Evolutionary conservation across 2,329 filamentous ascomycete genomes (phyloP).

Genomic region (Pseudogymnoascus sp.): DNA sequence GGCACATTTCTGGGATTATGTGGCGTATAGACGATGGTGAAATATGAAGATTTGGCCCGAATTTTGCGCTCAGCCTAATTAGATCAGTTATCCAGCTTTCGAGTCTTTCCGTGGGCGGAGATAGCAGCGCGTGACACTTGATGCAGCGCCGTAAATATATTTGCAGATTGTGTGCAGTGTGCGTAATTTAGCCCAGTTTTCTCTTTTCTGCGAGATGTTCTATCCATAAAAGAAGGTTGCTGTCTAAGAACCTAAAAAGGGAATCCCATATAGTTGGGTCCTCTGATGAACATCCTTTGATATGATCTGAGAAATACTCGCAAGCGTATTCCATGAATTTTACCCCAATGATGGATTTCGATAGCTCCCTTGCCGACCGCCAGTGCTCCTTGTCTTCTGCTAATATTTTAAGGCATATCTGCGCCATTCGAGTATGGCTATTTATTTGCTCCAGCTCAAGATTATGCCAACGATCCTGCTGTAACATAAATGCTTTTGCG

Average conservation of each 20-base stretch:
- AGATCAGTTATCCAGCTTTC: constrained; percentile 28
- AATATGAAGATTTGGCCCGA: constrained; percentile 23
- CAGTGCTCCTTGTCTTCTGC: constrained; percentile 14
- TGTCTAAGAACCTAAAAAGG: background rate
- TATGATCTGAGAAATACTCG: constrained; percentile 12
- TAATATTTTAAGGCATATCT: constrained; percentile 21
- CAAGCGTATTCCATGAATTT: constrained; percentile 9
- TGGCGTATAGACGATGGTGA: constrained; percentile 29
- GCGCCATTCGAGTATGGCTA: constrained; percentile 22
- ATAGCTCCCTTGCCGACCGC: background rate
- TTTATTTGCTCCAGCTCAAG: constrained; percentile 20
- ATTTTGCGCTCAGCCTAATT: constrained; percentile 27
- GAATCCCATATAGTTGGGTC: background rate
- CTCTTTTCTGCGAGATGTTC: constrained; percentile 23
- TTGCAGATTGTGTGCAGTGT: constrained; percentile 26
- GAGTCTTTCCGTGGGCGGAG: constrained; percentile 19
- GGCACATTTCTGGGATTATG: constrained; percentile 29
- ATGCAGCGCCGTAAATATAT: constrained; percentile 19
- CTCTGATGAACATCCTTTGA: constrained; percentile 8
- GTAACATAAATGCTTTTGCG: constrained; percentile 24
- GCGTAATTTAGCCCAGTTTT: constrained; percentile 20
- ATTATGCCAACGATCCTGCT: constrained; percentile 17
- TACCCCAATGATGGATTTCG: background rate
- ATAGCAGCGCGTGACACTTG: constrained; percentile 1
- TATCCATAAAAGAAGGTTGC: constrained; percentile 27